A percentile compares a stretch with the other conserved stretches of the same genome.
Conservation (phyloP, 768 basidiomycete genomes). For the Russula virescens region DNA sequence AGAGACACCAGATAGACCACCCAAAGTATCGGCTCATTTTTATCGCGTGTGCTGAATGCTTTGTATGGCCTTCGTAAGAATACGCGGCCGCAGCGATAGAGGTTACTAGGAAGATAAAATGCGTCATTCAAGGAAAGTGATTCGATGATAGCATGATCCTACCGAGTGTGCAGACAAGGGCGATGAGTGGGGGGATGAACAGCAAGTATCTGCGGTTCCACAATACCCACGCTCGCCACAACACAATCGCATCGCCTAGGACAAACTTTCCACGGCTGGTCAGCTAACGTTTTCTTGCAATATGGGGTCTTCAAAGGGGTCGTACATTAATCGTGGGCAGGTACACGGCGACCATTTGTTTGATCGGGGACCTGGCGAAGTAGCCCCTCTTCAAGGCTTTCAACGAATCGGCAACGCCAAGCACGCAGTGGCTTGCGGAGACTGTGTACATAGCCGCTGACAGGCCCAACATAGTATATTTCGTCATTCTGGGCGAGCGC, state of each 20-base stretch:
- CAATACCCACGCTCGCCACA: slow-evolving; percentile 16
- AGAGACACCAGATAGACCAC: not conserved
- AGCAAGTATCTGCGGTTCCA: not conserved
- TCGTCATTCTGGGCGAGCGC: not conserved
- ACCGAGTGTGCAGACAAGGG: slow-evolving; percentile 5
- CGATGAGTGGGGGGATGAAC: not conserved
- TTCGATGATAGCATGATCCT: not conserved
- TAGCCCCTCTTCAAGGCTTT: not conserved
- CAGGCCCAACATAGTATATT: not conserved
- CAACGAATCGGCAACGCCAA: not conserved
- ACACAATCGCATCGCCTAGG: slow-evolving; percentile 6
- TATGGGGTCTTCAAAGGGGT: not conserved
- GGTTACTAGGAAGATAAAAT: not conserved
- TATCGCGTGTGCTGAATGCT: not conserved
- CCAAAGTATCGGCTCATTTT: not conserved
- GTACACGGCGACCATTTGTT: not conserved
- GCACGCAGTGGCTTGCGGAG: not conserved
- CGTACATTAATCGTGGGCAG: slow-evolving; percentile 5
- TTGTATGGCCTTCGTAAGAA: not conserved
- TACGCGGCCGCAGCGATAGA: not conserved
- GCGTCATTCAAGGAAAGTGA: not conserved
- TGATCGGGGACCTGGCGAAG: not conserved
- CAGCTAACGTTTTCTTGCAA: no score
- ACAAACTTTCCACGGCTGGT: not conserved
- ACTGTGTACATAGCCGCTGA: slow-evolving; percentile 1